These are phyloP conservation scores for Solanum aculeatissimum DNA, from an alignment of 305 asterid genomes.

Conservation along the genomic window DNA sequence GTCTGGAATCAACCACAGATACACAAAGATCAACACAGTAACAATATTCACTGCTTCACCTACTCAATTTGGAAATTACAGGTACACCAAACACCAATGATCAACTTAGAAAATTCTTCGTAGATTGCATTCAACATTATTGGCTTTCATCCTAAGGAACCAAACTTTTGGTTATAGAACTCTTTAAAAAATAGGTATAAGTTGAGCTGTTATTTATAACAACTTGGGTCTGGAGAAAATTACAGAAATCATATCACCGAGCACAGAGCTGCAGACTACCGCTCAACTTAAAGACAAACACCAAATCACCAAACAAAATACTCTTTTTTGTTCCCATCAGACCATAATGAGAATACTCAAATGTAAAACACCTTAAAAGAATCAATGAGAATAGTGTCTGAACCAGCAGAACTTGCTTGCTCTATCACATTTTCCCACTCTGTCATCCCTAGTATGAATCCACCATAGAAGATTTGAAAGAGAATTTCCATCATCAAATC, in stretches of 20 bases:
- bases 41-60: not conserved
- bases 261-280: not conserved
- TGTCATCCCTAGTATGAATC: conserved; percentile 9
- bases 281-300: not conserved
- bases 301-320: not conserved
- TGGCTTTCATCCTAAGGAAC: not conserved
- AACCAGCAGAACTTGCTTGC: conserved; percentile 7
- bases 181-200: not conserved
- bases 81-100: not conserved
- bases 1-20: not conserved
- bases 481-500: conserved; percentile 17
- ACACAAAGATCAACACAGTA: not conserved
- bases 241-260: not conserved
- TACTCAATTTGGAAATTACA: not conserved
- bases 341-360: not conserved
- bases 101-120: not conserved
- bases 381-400: conserved; percentile 7
- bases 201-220: not conserved
- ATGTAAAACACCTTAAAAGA: not conserved
- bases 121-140: not conserved
- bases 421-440: not conserved
- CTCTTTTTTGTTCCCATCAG: not conserved
- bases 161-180: not conserved
- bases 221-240: not conserved
- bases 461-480: conserved; percentile 16